Percentiles rank a stretch among this genome's conserved stretches.
phyloP scores from a whole-genome alignment of 2,329 filamentous ascomycete species.

The Chaetomiaceae sp. region DNA sequence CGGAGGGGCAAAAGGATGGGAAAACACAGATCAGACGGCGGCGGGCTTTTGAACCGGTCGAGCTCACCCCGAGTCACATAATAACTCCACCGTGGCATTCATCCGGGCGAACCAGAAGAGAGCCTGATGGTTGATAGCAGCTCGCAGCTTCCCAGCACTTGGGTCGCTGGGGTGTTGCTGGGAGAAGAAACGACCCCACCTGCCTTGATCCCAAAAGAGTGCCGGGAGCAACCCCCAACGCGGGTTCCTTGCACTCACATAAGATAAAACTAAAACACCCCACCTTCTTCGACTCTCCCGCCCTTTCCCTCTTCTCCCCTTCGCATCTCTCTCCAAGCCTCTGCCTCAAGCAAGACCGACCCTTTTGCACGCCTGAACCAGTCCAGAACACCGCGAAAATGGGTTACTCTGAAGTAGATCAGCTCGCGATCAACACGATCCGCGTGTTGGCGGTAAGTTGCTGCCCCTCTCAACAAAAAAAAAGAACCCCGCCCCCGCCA shows the following conservation, averaged over 20 bases:
- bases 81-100: slow-evolving; percentile 22
- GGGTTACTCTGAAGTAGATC: slow-evolving; percentile 83
- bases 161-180: background rate
- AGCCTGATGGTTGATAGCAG: slow-evolving; percentile 10
- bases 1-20: slow-evolving; percentile 8
- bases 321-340: slow-evolving; percentile 14
- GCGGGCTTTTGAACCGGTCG: slow-evolving; percentile 9
- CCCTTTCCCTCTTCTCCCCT: slow-evolving; percentile 20
- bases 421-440: slow-evolving; percentile 97
- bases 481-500: slow-evolving; percentile 25
- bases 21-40: slow-evolving; percentile 6
- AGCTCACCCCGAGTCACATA: slow-evolving; percentile 14
- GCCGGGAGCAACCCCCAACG: slow-evolving; percentile 20
- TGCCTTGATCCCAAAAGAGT: slow-evolving; percentile 16
- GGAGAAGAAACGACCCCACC: slow-evolving; percentile 18
- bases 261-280: slow-evolving; percentile 28
- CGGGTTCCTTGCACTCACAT: slow-evolving; percentile 14
- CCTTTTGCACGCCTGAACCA: slow-evolving; percentile 7
- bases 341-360: background rate
- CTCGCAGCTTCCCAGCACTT: slow-evolving; percentile 11
- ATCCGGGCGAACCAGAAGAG: slow-evolving; percentile 27
- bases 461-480: slow-evolving; percentile 19
- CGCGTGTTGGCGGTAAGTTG: slow-evolving; percentile 84
- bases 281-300: slow-evolving; percentile 22
- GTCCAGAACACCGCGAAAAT: slow-evolving; percentile 52